Conservation (phyloP, 2,329 filamentous ascomycete genomes). For the Cadophora luteo-olivacea region DNA sequence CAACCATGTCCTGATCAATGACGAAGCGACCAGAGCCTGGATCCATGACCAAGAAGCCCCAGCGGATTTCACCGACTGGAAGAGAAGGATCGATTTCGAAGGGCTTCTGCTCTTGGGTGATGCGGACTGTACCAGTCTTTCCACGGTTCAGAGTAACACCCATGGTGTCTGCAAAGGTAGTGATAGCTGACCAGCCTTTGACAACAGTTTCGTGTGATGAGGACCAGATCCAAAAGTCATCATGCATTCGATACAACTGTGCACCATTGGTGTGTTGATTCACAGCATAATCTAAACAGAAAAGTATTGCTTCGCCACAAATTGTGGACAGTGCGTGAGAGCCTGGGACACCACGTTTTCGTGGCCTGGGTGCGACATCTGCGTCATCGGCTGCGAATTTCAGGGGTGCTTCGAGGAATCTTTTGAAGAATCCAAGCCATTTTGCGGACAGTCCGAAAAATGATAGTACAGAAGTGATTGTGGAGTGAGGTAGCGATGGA, state of each 20-base stretch:
- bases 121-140: slow-evolving; percentile 60
- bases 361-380: slow-evolving; percentile 46
- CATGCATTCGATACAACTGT: slow-evolving; percentile 66
- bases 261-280: slow-evolving; percentile 62
- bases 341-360: slow-evolving; percentile 65
- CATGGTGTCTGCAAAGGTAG: slow-evolving; percentile 59
- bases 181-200: slow-evolving; percentile 64
- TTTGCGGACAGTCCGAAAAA: slow-evolving; percentile 64
- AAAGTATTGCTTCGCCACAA: slow-evolving; percentile 66
- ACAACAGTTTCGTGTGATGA: slow-evolving; percentile 56
- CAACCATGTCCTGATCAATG: slow-evolving; percentile 61
- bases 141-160: slow-evolving; percentile 63
- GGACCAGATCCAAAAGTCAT: slow-evolving; percentile 73
- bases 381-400: slow-evolving; percentile 61
- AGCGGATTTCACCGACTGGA: slow-evolving; percentile 60
- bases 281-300: slow-evolving; percentile 70
- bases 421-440: slow-evolving; percentile 65
- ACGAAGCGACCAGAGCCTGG: slow-evolving; percentile 55
- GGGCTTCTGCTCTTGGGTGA: slow-evolving; percentile 36
- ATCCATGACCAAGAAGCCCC: slow-evolving; percentile 64
- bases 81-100: slow-evolving; percentile 44
- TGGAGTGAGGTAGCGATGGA: slow-evolving; percentile 64
- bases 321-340: slow-evolving; percentile 64
- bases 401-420: slow-evolving; percentile 65
- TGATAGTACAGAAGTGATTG: slow-evolving; percentile 60